These are phyloP conservation scores for Thielaviopsis populi DNA, from an alignment of 2,329 filamentous ascomycete species.

Conservation along the genomic window DNA sequence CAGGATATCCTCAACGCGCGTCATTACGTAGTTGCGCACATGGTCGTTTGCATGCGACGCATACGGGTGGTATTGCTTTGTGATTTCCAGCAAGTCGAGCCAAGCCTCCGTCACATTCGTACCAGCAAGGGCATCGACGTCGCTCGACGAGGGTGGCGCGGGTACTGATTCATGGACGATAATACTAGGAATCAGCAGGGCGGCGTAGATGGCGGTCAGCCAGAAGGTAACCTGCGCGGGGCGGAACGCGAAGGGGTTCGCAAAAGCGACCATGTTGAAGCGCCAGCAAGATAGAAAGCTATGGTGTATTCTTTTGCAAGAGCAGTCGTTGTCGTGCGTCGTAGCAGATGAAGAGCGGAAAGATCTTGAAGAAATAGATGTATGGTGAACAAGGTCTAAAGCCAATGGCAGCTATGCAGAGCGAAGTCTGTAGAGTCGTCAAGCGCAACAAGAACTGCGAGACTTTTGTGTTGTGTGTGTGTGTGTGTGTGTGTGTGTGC, in stretches of 20 bases:
- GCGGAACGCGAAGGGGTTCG: slow-evolving; percentile 58
- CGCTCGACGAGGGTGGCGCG: slow-evolving; percentile 43
- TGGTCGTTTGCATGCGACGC: slow-evolving; percentile 73
- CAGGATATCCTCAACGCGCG: slow-evolving; percentile 55
- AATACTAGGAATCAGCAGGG: slow-evolving; percentile 56
- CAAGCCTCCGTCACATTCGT: slow-evolving; percentile 77
- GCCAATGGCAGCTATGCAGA: background rate
- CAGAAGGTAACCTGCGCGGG: slow-evolving; percentile 71
- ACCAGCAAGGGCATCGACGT: slow-evolving; percentile 40
- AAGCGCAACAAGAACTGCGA: background rate
- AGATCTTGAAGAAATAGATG: too few species aligned
- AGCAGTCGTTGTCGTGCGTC: background rate
- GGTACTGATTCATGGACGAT: slow-evolving; percentile 57
- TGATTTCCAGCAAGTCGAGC: slow-evolving; percentile 65
- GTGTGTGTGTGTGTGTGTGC: background rate
- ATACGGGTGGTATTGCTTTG: slow-evolving; percentile 67
- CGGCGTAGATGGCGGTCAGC: slow-evolving; percentile 60
- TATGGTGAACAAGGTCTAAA: background rate
- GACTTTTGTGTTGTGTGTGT: background rate
- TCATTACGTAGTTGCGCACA: slow-evolving; percentile 60
- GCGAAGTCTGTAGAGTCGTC: background rate
- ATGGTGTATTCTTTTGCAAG: background rate
- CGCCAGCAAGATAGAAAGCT: background rate
- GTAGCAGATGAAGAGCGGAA: background rate
- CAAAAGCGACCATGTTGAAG: slow-evolving; percentile 7